Conservation (phyloP, 257 asterid species). For the Henckelia pumila region DNA sequence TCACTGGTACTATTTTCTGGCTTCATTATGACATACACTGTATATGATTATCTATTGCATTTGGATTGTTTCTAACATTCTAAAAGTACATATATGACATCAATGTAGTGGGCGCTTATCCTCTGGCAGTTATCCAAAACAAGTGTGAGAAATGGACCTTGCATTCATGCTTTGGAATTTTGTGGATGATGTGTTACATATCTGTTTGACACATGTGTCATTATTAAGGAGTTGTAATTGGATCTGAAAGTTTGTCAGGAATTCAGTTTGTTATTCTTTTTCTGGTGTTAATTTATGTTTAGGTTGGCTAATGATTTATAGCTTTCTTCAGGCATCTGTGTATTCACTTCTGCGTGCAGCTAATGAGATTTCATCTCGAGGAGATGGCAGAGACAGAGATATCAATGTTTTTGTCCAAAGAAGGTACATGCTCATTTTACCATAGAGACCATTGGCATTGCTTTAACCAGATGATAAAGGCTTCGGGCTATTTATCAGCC, state of each 20-base stretch:
- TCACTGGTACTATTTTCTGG: background rate
- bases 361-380: constrained; percentile 81
- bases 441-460: background rate
- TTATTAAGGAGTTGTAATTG: constrained; percentile 1
- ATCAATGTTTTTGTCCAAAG: constrained; percentile 74
- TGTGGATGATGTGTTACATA: background rate
- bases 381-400: constrained; percentile 90
- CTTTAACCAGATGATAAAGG: background rate
- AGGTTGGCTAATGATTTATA: constrained; percentile 32
- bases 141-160: background rate
- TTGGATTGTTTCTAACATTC: background rate
- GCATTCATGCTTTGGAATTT: constrained; percentile 5
- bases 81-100: background rate
- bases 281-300: constrained; percentile 5
- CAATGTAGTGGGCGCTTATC: background rate
- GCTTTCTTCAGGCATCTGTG: constrained; percentile 73
- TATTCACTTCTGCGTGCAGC: constrained; percentile 89
- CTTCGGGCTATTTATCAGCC: background rate
- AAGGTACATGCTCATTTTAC: constrained; percentile 47
- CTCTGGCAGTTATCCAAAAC: background rate
- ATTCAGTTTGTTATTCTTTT: constrained; percentile 20
- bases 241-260: constrained; percentile 7
- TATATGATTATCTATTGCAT: background rate
- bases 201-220: background rate
- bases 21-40: background rate